Conservation (phyloP, 2,329 filamentous ascomycete genomes). For the Cercospora sesami region DNA sequence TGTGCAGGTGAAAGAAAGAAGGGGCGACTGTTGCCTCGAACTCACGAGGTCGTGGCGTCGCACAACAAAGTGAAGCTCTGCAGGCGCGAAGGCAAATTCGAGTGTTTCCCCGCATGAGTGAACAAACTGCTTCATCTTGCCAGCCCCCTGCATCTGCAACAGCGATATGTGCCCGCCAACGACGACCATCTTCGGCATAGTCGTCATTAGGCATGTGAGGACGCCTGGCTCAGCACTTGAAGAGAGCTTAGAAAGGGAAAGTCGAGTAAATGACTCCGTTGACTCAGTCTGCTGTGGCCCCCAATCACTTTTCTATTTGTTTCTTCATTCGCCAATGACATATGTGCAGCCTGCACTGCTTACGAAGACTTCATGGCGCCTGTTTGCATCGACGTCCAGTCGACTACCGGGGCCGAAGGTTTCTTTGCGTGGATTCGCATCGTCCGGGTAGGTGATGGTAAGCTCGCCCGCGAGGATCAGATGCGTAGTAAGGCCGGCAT, state of each 20-base stretch:
- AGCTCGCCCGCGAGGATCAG: conserved; percentile 65
- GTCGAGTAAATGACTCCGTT: background rate
- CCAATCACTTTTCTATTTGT: background rate
- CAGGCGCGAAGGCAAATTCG: background rate
- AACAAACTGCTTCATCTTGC: background rate
- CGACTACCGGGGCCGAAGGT: conserved; percentile 62
- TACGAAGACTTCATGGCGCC: conserved; percentile 69
- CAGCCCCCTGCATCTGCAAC: background rate
- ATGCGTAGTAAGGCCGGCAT: conserved; percentile 66
- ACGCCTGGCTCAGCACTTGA: background rate
- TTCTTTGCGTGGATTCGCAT: conserved; percentile 56
- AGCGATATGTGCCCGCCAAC: background rate
- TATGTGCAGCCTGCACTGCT: conserved; percentile 63
- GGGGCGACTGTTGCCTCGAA: background rate
- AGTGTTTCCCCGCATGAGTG: background rate
- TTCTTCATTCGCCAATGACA: conserved; percentile 25
- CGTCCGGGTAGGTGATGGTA: conserved; percentile 66
- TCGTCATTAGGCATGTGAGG: background rate
- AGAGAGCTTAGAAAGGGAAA: background rate
- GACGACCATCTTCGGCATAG: background rate
- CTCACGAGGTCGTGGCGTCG: background rate
- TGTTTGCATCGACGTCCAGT: conserved; percentile 65
- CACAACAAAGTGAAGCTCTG: background rate
- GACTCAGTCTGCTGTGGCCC: background rate
- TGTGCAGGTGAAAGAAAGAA: background rate